Conservation (phyloP, 768 basidiomycete genomes). For the Dioszegia aurantiaca region DNA sequence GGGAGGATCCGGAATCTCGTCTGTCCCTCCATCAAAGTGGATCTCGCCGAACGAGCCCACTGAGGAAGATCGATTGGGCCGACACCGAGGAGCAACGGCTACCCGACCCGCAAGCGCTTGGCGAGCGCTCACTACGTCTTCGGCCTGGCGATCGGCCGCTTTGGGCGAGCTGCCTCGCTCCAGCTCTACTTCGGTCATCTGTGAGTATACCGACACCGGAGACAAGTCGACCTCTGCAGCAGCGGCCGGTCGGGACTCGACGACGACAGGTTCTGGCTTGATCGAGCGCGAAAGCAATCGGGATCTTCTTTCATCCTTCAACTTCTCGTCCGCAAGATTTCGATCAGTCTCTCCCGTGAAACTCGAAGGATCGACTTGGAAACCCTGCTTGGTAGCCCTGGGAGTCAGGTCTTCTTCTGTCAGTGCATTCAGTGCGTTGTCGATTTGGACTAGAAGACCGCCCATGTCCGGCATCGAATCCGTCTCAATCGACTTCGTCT, state of each 20-base stretch:
- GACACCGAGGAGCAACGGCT: neutral
- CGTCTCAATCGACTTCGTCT: too few relatives aligned
- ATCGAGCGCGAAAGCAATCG: neutral
- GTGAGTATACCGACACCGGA: constrained; percentile 5
- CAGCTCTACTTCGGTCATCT: neutral
- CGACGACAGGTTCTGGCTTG: neutral
- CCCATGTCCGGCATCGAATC: neutral
- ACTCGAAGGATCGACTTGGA: neutral
- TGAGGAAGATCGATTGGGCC: neutral
- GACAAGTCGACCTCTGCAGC: neutral
- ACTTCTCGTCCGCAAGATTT: too few relatives aligned
- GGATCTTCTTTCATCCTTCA: constrained; percentile 2
- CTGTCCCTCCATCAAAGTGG: constrained; percentile 1
- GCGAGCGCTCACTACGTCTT: constrained; percentile 1
- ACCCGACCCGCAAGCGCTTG: neutral
- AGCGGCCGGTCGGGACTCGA: neutral
- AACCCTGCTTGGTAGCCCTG: neutral
- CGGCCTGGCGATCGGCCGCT: neutral
- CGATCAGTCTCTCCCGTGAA: too few relatives aligned
- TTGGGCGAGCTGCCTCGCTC: neutral
- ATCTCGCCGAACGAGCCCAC: constrained; percentile 7
- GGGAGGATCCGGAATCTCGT: neutral
- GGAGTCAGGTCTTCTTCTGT: neutral
- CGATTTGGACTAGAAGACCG: neutral
- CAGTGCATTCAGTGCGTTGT: neutral